These are phyloP conservation scores for Aureobasidium vineae DNA, from an alignment of 2,329 filamentous ascomycete species.

Conservation along the genomic window DNA sequence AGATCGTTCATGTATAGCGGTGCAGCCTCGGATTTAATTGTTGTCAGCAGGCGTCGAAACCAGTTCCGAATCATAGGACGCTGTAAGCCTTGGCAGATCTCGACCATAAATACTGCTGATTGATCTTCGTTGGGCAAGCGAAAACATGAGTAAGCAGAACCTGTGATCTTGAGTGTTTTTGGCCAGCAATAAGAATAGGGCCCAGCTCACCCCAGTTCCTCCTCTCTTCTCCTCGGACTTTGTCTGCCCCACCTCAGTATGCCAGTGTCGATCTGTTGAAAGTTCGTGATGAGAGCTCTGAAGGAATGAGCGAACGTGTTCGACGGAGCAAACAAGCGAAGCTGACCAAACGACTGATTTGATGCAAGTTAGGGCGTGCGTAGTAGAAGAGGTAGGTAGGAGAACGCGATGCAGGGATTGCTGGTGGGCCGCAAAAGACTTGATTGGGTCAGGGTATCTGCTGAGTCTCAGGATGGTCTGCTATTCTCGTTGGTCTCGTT, in stretches of 20 bases:
- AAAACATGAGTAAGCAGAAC: not conserved
- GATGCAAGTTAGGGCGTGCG: no score
- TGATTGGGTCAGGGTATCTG: not conserved
- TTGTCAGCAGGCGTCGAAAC: no score
- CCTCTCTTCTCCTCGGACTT: not conserved
- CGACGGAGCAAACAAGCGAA: no score
- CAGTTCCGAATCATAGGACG: not conserved
- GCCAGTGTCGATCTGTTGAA: no score
- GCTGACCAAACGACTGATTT: no score
- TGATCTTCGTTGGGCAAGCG: not conserved
- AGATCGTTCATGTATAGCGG: not conserved
- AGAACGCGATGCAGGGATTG: not conserved
- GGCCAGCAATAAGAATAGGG: not conserved
- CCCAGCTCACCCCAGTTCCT: not conserved
- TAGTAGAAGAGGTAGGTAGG: no score
- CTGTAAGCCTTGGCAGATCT: not conserved
- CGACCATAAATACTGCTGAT: not conserved
- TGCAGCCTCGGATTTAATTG: slow-evolving; percentile 1
- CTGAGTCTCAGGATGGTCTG: not conserved
- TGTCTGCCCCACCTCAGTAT: no score
- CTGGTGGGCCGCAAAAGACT: not conserved
- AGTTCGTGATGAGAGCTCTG: no score
- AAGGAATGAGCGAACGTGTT: no score
- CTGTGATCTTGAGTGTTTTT: not conserved
- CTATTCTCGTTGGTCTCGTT: not conserved